Evolutionary conservation across 208 protist species (phyloP).

Genomic region (Eutreptiella sp.): DNA sequence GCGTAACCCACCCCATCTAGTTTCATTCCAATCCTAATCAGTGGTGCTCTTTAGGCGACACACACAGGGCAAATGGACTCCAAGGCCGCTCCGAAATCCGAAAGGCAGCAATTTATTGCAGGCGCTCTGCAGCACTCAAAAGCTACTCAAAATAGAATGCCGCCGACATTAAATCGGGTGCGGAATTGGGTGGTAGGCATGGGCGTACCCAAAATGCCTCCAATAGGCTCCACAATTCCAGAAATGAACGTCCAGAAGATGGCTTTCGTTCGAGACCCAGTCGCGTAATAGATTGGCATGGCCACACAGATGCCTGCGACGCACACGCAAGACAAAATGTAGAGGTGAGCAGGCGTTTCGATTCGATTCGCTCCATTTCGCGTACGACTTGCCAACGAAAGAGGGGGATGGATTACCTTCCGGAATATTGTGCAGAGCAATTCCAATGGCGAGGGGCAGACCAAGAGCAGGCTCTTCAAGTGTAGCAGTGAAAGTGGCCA

Average conservation of each 20-base stretch:
- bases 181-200: not conserved
- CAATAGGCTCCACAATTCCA: conserved; percentile 38
- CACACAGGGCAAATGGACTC: too few relatives aligned
- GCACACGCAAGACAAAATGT: conserved; percentile 13
- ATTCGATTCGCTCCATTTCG: too few relatives aligned
- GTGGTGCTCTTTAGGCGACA: too few relatives aligned
- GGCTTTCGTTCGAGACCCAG: conserved; percentile 25
- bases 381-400: too few relatives aligned
- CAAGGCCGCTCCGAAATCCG: too few relatives aligned
- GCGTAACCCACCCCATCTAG: too few relatives aligned
- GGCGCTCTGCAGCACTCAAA: too few relatives aligned
- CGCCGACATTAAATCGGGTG: not conserved
- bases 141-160: too few relatives aligned
- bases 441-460: conserved; percentile 29
- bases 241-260: conserved; percentile 36
- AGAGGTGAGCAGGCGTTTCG: too few relatives aligned
- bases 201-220: conserved; percentile 33
- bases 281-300: conserved; percentile 42
- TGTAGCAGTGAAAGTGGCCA: conserved; percentile 40
- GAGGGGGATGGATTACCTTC: conserved; percentile 16
- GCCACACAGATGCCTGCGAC: conserved; percentile 38
- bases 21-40: too few relatives aligned
- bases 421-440: conserved; percentile 43
- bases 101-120: too few relatives aligned
- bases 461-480: conserved; percentile 28